Evolutionary conservation across 2,329 filamentous ascomycete species (phyloP).

Genomic region (Pseudocercospora fuligena): DNA sequence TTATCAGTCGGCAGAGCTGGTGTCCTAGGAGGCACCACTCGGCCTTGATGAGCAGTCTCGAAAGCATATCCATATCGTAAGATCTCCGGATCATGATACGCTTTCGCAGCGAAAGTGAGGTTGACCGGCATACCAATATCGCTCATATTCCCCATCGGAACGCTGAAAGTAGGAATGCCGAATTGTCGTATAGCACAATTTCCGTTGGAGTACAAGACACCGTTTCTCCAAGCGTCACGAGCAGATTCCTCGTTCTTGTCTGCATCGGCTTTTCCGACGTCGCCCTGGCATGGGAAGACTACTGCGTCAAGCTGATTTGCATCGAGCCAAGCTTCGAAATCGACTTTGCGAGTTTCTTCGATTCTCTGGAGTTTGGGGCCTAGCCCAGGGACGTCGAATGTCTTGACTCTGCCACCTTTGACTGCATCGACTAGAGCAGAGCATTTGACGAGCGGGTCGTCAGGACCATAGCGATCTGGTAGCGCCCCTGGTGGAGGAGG

Average conservation of each 20-base stretch:
- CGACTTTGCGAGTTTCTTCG: conserved; percentile 52
- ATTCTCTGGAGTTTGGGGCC: conserved; percentile 48
- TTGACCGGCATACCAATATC: conserved; percentile 56
- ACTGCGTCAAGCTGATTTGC: conserved; percentile 47
- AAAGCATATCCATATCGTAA: conserved; percentile 28
- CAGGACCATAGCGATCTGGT: conserved; percentile 36
- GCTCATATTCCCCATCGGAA: conserved; percentile 56
- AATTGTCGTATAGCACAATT: conserved; percentile 57
- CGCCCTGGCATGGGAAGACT: conserved; percentile 55
- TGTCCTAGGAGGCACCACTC: conserved; percentile 13
- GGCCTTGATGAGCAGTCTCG: conserved; percentile 19
- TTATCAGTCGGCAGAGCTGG: conserved; percentile 6
- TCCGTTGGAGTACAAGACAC: conserved; percentile 58
- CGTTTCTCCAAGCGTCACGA: conserved; percentile 50
- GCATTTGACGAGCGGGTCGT: conserved; percentile 42
- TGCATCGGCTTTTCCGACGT: conserved; percentile 53
- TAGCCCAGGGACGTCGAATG: conserved; percentile 48
- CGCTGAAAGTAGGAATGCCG: conserved; percentile 57
- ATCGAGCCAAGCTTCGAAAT: conserved; percentile 56
- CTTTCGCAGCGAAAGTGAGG: conserved; percentile 55
- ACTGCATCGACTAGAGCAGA: conserved; percentile 31
- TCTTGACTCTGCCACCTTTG: conserved; percentile 35
- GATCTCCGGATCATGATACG: conserved; percentile 49
- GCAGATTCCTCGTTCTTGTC: conserved; percentile 41
- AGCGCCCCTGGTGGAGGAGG: conserved; percentile 40